Evolutionary conservation across 1,139 yeast species (phyloP).

Genomic region (Sugiyamaella castrensis): DNA sequence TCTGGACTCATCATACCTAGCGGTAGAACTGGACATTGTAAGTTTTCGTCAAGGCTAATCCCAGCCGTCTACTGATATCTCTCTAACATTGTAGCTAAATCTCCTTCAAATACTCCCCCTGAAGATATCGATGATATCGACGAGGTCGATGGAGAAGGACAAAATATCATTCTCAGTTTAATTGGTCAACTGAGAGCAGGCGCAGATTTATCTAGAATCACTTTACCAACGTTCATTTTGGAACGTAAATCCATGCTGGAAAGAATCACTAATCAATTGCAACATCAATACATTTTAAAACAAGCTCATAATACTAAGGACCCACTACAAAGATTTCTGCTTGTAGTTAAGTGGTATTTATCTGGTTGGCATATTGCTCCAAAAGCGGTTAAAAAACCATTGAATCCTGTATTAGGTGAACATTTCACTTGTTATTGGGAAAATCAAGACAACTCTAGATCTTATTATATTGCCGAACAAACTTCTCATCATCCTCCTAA

Average conservation of each 20-base stretch:
- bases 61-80: background rate
- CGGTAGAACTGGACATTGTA: background rate
- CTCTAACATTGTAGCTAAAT: constrained; percentile 7
- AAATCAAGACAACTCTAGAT: constrained; percentile 61
- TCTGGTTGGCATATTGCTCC: constrained; percentile 99
- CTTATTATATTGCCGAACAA: constrained; percentile 88
- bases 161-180: constrained; percentile 77
- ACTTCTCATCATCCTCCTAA: constrained; percentile 99
- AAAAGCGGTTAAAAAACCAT: constrained; percentile 94
- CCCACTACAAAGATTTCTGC: constrained; percentile 63
- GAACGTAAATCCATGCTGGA: constrained; percentile 97
- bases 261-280: constrained; percentile 85
- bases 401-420: constrained; percentile 93
- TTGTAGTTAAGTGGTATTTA: constrained; percentile 81
- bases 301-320: constrained; percentile 61
- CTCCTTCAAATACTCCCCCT: constrained; percentile 14
- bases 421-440: constrained; percentile 92
- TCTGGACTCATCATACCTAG: too few species aligned
- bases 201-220: constrained; percentile 81
- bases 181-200: constrained; percentile 92
- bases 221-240: constrained; percentile 89
- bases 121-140: constrained; percentile 51
- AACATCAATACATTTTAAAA: constrained; percentile 72
- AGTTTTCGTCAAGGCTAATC: background rate
- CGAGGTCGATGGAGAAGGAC: constrained; percentile 88